Evolutionary conservation across 2,329 filamentous ascomycete species (phyloP).

Genomic region (Aspergillus japonicus): DNA sequence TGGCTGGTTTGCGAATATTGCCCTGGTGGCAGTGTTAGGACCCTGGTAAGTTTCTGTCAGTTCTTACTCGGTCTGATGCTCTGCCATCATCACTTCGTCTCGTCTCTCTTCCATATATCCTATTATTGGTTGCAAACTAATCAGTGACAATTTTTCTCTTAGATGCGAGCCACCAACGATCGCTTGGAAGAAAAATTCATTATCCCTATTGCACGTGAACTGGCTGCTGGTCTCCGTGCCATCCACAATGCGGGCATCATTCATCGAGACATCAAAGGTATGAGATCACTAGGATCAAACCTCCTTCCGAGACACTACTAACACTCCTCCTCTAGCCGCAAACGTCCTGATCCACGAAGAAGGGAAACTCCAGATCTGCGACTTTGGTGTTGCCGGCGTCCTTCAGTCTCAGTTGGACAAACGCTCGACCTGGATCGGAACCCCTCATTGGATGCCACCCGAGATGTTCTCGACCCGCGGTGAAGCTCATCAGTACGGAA

Average conservation of each 20-base stretch:
- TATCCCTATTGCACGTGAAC: conserved; percentile 62
- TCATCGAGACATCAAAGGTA: conserved; percentile 65
- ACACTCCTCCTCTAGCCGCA: conserved; percentile 44
- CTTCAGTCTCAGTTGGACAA: conserved; percentile 61
- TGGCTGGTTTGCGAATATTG: conserved; percentile 69
- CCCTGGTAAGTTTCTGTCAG: conserved; percentile 51
- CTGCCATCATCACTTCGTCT: neutral
- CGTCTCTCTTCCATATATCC: conserved; percentile 19
- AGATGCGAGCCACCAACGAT: conserved; percentile 51
- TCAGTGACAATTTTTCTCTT: neutral
- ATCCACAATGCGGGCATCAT: conserved; percentile 66
- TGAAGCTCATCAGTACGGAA: conserved; percentile 47
- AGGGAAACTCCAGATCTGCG: conserved; percentile 62
- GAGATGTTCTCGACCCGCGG: conserved; percentile 51
- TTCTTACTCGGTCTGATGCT: neutral
- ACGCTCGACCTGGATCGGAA: conserved; percentile 64
- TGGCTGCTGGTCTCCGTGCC: conserved; percentile 60
- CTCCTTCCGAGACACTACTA: no score
- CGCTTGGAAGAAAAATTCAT: conserved; percentile 61
- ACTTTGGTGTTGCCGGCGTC: conserved; percentile 65
- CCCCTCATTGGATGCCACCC: conserved; percentile 66
- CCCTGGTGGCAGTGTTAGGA: conserved; percentile 64
- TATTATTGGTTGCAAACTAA: neutral
- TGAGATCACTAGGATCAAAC: neutral
- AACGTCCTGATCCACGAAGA: conserved; percentile 65